Evolutionary conservation across 495 filamentous ascomycete genomes (phyloP), one percentile per base, ranked within the genome.

Genomic region (Barbatosphaeria neglecta): DNA sequence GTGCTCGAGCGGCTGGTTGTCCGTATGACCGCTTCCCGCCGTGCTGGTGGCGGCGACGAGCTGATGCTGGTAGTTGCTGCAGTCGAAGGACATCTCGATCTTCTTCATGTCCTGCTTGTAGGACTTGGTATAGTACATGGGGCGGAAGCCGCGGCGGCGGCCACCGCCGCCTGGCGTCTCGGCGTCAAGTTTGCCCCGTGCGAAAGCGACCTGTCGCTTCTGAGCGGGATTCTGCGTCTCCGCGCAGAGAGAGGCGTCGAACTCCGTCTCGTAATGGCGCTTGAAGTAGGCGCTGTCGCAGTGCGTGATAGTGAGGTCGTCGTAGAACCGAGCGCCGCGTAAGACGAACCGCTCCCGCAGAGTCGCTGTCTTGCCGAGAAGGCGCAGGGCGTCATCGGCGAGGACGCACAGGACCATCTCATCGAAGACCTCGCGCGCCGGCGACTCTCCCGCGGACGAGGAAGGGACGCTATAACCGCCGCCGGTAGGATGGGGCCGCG

Each of bases 11-110:
- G 70, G 33, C 65, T 37, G 58, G 22, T 67, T 61, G 3, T 68
- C 51, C n/a, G n/a, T n/a, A n/a, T n/a, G n/a, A n/a, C n/a, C n/a
- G n/a, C n/a, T n/a, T n/a, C 0, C 63, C 51, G 11, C 59, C 54
- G 6, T 71, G 65, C 43, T 47, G 2, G 62, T 61, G 1, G 64
- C 60, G n/a, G 49, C 49, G 13, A 80, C 78, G 56, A 93, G 88
- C 61, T 93, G 86, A 49, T 82, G 72, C 57, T 93, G 86, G 64
- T 93, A 93, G 54, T 87, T 84, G 16, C 80, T 83, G 63, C 83
- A 86, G 60, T 90, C 84, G 61, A 90, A 93, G 50, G 76, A 82
- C 86, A 93, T 90, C 54, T 93, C 86, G 8, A 93, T 81, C 51
- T 85, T 84, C 11, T 70, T 67, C 10, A 70, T 73, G 51, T 84